phyloP scores from a whole-genome alignment of 2,329 filamentous ascomycete genomes.

The Ophiostoma populinum region DNA sequence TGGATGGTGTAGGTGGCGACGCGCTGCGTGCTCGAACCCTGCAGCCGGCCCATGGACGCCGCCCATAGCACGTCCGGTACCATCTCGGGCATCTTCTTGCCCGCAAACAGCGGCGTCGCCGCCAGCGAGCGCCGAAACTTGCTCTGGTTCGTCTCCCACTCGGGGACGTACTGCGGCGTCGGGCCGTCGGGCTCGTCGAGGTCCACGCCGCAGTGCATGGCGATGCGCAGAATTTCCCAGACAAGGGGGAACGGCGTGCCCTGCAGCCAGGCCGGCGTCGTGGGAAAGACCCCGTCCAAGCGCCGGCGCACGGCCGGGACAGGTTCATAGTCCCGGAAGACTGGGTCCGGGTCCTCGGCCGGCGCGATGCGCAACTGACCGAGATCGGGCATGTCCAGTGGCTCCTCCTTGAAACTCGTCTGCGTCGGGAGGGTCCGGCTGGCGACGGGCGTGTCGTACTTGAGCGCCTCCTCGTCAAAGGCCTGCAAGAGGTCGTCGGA shows the following conservation, averaged over 20 bases:
- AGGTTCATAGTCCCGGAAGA: too few species aligned
- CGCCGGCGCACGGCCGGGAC: conserved; percentile 13
- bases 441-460: too few species aligned
- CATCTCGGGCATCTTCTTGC: conserved; percentile 30
- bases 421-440: too few species aligned
- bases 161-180: conserved; percentile 18
- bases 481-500: conserved; percentile 5
- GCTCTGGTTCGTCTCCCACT: conserved; percentile 27
- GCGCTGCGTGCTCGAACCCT: conserved; percentile 16
- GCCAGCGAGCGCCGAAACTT: conserved; percentile 25
- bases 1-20: conserved; percentile 26
- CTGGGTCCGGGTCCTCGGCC: not conserved
- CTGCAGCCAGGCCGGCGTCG: conserved; percentile 23
- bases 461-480: conserved; percentile 3
- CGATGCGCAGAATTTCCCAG: conserved; percentile 35
- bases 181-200: conserved; percentile 16
- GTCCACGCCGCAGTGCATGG: conserved; percentile 26
- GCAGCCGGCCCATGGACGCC: not conserved
- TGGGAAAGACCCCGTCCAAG: conserved; percentile 22
- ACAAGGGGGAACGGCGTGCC: conserved; percentile 29
- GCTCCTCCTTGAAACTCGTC: too few species aligned
- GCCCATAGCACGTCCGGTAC: conserved; percentile 15
- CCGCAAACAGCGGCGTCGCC: conserved; percentile 22
- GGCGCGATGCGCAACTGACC: conserved; percentile 5
- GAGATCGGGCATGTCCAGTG: conserved; percentile 6